Evolutionary conservation across 1,139 yeast genomes (phyloP).

Genomic region (Lodderomyces theae): DNA sequence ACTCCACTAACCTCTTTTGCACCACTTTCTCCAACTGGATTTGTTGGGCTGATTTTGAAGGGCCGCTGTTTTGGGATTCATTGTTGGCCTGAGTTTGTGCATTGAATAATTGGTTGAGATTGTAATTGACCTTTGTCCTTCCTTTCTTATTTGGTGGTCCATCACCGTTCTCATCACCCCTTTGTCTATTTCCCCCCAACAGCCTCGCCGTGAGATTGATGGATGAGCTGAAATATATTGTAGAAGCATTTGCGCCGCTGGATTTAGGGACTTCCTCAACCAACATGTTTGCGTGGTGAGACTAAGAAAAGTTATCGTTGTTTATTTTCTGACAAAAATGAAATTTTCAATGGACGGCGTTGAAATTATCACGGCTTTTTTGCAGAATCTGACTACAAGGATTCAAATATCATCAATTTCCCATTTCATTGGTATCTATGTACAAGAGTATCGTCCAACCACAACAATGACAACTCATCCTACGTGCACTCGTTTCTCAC

Average conservation of each 20-base stretch:
- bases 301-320: neutral
- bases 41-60: slow-evolving; percentile 43
- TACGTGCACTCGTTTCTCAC: neutral
- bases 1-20: slow-evolving; percentile 36
- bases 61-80: slow-evolving; percentile 24
- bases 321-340: neutral
- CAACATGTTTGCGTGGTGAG: slow-evolving; percentile 28
- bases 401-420: too few species aligned
- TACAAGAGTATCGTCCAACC: neutral
- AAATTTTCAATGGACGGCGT: neutral
- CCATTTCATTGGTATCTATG: neutral
- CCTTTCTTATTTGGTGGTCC: slow-evolving; percentile 23
- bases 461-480: too few species aligned
- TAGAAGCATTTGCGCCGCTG: slow-evolving; percentile 31
- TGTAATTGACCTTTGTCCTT: slow-evolving; percentile 46
- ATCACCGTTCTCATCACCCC: slow-evolving; percentile 13
- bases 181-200: slow-evolving; percentile 11
- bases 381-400: too few species aligned
- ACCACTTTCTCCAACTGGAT: slow-evolving; percentile 42
- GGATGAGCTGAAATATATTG: slow-evolving; percentile 45
- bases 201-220: slow-evolving; percentile 45
- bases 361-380: too few species aligned
- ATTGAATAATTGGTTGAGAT: slow-evolving; percentile 44
- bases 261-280: slow-evolving; percentile 47
- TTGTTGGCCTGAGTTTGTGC: slow-evolving; percentile 39